A percentile compares a stretch with the other conserved stretches of the same genome.
Evolutionary conservation across 805 yeast genomes (phyloP).

Genomic region (Nakazawaea pomicola): DNA sequence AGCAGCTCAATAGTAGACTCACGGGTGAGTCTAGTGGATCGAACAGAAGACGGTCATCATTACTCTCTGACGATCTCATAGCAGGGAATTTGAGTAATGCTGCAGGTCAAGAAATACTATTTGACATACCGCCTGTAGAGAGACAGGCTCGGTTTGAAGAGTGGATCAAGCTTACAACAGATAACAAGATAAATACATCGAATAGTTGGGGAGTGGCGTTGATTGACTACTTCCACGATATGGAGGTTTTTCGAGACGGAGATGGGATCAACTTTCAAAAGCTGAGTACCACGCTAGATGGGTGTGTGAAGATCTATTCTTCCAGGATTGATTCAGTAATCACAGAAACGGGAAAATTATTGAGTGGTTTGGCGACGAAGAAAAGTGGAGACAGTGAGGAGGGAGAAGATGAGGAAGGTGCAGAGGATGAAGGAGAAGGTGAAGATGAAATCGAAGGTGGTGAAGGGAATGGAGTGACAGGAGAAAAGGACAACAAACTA

Average conservation of each 20-base stretch:
- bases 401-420: constrained; percentile 19
- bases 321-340: constrained; percentile 41
- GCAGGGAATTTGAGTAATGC: not conserved
- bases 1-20: too few species aligned
- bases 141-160: constrained; percentile 32
- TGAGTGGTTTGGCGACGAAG: constrained; percentile 65
- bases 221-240: constrained; percentile 87
- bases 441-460: constrained; percentile 16
- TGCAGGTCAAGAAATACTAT: not conserved
- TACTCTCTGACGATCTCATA: not conserved
- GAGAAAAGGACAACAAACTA: constrained; percentile 24
- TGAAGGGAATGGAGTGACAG: constrained; percentile 18
- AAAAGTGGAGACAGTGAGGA: constrained; percentile 21
- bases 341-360: constrained; percentile 28
- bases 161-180: constrained; percentile 44
- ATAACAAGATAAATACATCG: constrained; percentile 41
- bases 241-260: constrained; percentile 68
- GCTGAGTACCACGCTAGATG: constrained; percentile 46
- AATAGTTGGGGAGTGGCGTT: constrained; percentile 80
- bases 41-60: too few species aligned
- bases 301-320: constrained; percentile 46
- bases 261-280: constrained; percentile 47
- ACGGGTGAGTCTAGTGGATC: too few species aligned
- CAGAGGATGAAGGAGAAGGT: constrained; percentile 20
- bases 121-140: constrained; percentile 9